Base-by-base conservation (phyloP, 495 filamentous ascomycete species). In the Echria macrotheca region DNA sequence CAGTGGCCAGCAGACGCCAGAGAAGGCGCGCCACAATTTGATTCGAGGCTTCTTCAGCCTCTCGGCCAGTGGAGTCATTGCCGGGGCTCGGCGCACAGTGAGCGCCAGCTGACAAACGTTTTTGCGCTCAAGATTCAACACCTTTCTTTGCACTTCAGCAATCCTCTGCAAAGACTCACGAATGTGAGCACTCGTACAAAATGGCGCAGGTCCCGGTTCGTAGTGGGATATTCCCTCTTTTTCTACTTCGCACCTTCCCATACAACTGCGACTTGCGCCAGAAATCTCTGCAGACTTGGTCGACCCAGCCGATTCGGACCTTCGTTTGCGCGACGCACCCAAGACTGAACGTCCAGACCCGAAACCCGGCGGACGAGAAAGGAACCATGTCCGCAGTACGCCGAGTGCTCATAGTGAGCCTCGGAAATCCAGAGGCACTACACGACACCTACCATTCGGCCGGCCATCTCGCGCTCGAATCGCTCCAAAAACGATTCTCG, bases 361-460 rank as follows among this genome's bases (percentile, higher is more conserved):
- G 12, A 19, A 42, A 35, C 41, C 25, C 32, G 25, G 25, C 19
- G 25, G 4, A 3, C 44, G 48, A 44, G 31, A 29, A 12, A 28
- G 11, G 37, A 35, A 32, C 36, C 23, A 67, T 65, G 61, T 54
- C 59, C 6, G 35, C 33, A 21, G 21, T 60, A 25, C 55, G 61
- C 21, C 71, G 65, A 9, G 50, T 79, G 65, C 48, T 85, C 66
- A 45, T 76, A 44, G 35, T 76, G 56, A 68, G 72, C 58, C 53
- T 76, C 54, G 68, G 71, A 53, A 70, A 75, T 52, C 64, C 67
- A 40, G 60, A 71, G 12, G 69, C 74, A 23, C 86, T 88, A 65
- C 72, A 70, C 45, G 69, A 77, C 41, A 91, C 85, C n/a, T 83
- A 85, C 10, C 89, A 95, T 68, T 86, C 79, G 47, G 84, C 87